Evolutionary conservation across 148 eudicot genomes (phyloP).

Genomic region (Dysphania ambrosioides): DNA sequence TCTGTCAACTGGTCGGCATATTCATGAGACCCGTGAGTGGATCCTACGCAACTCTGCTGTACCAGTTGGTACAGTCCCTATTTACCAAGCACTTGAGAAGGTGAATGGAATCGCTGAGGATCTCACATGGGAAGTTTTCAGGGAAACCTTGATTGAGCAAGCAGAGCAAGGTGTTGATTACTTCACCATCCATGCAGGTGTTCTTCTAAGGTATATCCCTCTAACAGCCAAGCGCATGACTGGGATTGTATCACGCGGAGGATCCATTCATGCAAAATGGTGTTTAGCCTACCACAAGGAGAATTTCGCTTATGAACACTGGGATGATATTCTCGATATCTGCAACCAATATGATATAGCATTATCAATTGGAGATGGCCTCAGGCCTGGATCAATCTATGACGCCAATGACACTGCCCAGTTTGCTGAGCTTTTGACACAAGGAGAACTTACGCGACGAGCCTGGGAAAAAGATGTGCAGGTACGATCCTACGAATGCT

Average conservation of each 20-base stretch:
- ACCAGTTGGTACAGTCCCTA: slow-evolving; percentile 97
- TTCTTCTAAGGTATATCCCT: slow-evolving; percentile 82
- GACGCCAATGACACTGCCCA: slow-evolving; percentile 99
- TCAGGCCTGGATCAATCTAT: slow-evolving; percentile 94
- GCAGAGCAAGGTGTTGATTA: slow-evolving; percentile 99
- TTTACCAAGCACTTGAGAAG: slow-evolving; percentile 94
- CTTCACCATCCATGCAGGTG: slow-evolving; percentile 97
- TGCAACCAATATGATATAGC: slow-evolving; percentile 95
- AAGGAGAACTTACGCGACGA: slow-evolving; percentile 90
- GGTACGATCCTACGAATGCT: slow-evolving; percentile 36
- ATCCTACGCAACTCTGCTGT: slow-evolving; percentile 90
- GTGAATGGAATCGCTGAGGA: slow-evolving; percentile 91
- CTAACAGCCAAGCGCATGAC: slow-evolving; percentile 96
- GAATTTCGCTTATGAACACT: slow-evolving; percentile 97
- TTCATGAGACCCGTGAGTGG: slow-evolving; percentile 99
- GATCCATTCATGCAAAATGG: slow-evolving; percentile 99
- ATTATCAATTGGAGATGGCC: slow-evolving; percentile 91
- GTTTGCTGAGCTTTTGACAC: slow-evolving; percentile 95
- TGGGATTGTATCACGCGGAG: slow-evolving; percentile 97
- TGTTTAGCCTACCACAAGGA: slow-evolving; percentile 92
- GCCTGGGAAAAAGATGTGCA: slow-evolving; percentile 99
- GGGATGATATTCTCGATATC: slow-evolving; percentile 97
- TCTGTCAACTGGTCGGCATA: slow-evolving; percentile 94
- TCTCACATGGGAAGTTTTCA: slow-evolving; percentile 87
- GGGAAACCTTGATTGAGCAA: slow-evolving; percentile 89